Percentiles rank a stretch among this genome's conserved stretches.
Evolutionary conservation across 2,329 filamentous ascomycete genomes (phyloP).

Genomic region (Cryphonectria nitschkei): DNA sequence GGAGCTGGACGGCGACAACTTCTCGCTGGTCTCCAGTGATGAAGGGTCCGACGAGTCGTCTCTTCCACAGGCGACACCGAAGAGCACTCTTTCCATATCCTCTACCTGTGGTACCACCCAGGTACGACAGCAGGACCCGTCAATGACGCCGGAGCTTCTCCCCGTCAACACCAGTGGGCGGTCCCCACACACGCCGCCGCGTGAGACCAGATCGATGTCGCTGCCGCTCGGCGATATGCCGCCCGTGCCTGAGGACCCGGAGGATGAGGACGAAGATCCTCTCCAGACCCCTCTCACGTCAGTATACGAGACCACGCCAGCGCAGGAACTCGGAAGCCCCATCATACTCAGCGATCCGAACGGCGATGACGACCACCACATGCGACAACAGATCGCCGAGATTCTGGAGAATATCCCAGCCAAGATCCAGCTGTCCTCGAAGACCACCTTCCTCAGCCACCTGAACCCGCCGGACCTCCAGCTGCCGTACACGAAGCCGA

Average conservation of each 20-base stretch:
- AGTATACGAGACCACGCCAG: conserved; percentile 51
- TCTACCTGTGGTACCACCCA: conserved; percentile 9
- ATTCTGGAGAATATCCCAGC: conserved; percentile 79
- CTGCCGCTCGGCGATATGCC: conserved; percentile 51
- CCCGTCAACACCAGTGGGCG: conserved; percentile 12
- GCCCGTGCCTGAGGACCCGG: conserved; percentile 46
- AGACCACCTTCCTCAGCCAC: conserved; percentile 52
- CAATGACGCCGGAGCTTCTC: conserved; percentile 21
- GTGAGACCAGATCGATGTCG: conserved; percentile 41
- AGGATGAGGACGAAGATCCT: conserved; percentile 47
- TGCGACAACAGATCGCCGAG: conserved; percentile 79
- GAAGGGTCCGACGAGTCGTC: background rate
- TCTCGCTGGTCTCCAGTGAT: conserved; percentile 4
- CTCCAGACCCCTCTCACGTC: conserved; percentile 48
- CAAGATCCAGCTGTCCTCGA: conserved; percentile 72
- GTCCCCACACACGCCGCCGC: conserved; percentile 26
- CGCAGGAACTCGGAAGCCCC: conserved; percentile 41
- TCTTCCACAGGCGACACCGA: conserved; percentile 7
- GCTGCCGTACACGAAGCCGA: conserved; percentile 48
- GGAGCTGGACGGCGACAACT: conserved; percentile 21
- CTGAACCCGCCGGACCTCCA: conserved; percentile 63
- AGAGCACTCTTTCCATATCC: conserved; percentile 13
- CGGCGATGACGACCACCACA: conserved; percentile 62
- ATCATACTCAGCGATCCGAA: conserved; percentile 41
- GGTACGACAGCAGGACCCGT: conserved; percentile 11